Evolutionary conservation across 805 yeast genomes (phyloP), one percentile per base, ranked within the genome.

Genomic region (Schwanniomyces sp.): DNA sequence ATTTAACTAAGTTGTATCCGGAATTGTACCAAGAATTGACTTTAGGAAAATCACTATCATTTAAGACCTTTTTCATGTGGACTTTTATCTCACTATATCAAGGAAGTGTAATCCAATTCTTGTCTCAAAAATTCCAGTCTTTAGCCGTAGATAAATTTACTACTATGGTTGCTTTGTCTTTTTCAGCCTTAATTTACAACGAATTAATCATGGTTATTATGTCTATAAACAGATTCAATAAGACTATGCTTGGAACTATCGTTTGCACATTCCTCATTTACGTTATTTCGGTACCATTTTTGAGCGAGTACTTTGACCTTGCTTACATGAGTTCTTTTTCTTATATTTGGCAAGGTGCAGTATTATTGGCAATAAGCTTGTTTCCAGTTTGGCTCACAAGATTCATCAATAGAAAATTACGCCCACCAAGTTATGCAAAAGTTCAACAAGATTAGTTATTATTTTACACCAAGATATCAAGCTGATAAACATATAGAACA

Each of bases 341-440:
- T 7, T 91, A 86, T 62, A 70, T 75, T 48, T 90, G 96, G 86
- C 91, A 88, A 61, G 66, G 81, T 6, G 65, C 76, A 2, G 70
- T 86, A 7, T 84, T 88, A 10, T 67, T 91, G 36, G 74, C 81
- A 0, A 70, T 88, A 4, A 86, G 96, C 6, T 72, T 92, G 48
- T 66, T 90, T 32, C 99, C 99, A 0, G 95, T 92, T 1, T 92
- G 97, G 97, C 70, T 86, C 2, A 84, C 85, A 2, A 88, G 88
- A 65, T 75, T 87, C 4, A 70, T 92, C 14, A 83, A 85, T 60
- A 78, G 96, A 52, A 82, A 75, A 51, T 66, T 94, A 47, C 81
- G 91, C 55, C 98, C 99, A 3, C 99, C 99, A 28, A 90, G 89
- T 61, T 94, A 94, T 65, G 97, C 97, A 7, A 94, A 94, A 66